Evolutionary conservation across 2,329 filamentous ascomycete species (phyloP).

Genomic region (Capronia coronata): DNA sequence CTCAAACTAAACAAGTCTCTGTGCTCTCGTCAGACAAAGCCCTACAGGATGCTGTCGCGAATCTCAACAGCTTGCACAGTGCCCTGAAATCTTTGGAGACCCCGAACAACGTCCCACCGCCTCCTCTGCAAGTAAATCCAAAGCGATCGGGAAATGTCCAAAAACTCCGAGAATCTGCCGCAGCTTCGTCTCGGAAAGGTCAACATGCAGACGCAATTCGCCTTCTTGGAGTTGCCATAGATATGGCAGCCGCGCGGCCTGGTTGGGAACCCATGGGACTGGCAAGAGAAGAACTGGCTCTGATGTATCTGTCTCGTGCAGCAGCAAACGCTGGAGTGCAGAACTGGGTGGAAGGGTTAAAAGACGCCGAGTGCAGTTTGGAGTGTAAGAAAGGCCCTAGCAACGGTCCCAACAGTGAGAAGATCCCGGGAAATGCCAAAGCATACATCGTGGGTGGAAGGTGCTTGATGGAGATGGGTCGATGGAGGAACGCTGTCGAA

Average conservation of each 20-base stretch:
- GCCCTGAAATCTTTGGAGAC: slow-evolving; percentile 60
- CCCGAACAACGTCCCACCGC: slow-evolving; percentile 64
- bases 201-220: slow-evolving; percentile 68
- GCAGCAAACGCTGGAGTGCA: slow-evolving; percentile 81
- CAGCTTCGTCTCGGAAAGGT: slow-evolving; percentile 72
- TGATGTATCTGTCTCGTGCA: slow-evolving; percentile 76
- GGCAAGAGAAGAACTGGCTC: slow-evolving; percentile 75
- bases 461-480: slow-evolving; percentile 84
- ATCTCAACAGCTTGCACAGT: slow-evolving; percentile 74
- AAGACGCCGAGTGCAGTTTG: slow-evolving; percentile 81
- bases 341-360: slow-evolving; percentile 76
- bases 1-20: slow-evolving; percentile 69
- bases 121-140: slow-evolving; percentile 84
- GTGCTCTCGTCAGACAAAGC: slow-evolving; percentile 44
- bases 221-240: slow-evolving; percentile 76
- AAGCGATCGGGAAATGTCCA: slow-evolving; percentile 81
- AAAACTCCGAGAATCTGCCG: slow-evolving; percentile 86
- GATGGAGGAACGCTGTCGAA: slow-evolving; percentile 71
- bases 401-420: slow-evolving; percentile 26
- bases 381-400: slow-evolving; percentile 58
- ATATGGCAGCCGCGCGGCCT: slow-evolving; percentile 78
- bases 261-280: slow-evolving; percentile 81
- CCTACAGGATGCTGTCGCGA: slow-evolving; percentile 59
- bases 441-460: slow-evolving; percentile 85
- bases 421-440: slow-evolving; percentile 71